Evolutionary conservation across 371 early-diverging fungal species (phyloP), one percentile per base, ranked within the genome.

Genomic region (Massospora cicadina): DNA sequence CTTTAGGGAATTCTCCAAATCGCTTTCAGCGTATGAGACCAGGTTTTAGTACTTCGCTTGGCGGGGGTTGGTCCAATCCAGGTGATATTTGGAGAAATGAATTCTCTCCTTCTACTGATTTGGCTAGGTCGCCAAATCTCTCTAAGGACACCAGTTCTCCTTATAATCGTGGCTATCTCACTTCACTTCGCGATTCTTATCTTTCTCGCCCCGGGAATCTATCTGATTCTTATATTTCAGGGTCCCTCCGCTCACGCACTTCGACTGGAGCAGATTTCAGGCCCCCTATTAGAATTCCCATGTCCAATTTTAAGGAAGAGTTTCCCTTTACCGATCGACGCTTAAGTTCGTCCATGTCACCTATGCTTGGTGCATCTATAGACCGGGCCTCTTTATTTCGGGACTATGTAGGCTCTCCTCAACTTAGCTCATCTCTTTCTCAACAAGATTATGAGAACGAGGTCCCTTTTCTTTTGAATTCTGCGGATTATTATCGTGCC

Each of bases 351-450:
- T 28, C 28, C 21, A 60, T 60, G 60, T 60, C 60, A 21, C 60
- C 60, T 23, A 60, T 60, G 60, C 32, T 60, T 31, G 60, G 60
- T 28, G 28, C 28, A 21, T 32, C 60, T 3, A 57, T 57, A 10
- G 60, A 60, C 12, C 60, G 30, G n/a, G 27, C 60, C 31, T 30
- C 60, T 10, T 23, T 60, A 7, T 60, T 27, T 23, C 26, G 60
- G 3, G 60, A 31, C 32, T 31, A 60, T 10, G 3, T 10, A 25
- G 60, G 60, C 10, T 60, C 60, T 28, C 60, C 60, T 28, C 60
- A 60, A 17, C 23, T 60, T 10, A 23, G 60, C 17, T 24, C 28
- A 2, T 60, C 60, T 17, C 31, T 60, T 21, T 13, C 17, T 31
- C 43, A 43, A 43, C 60, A 60, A 23, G 60, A 60, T 21, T 60